phyloP scores from a whole-genome alignment of 2,329 filamentous ascomycete species.

The Sporothrix sp. region DNA sequence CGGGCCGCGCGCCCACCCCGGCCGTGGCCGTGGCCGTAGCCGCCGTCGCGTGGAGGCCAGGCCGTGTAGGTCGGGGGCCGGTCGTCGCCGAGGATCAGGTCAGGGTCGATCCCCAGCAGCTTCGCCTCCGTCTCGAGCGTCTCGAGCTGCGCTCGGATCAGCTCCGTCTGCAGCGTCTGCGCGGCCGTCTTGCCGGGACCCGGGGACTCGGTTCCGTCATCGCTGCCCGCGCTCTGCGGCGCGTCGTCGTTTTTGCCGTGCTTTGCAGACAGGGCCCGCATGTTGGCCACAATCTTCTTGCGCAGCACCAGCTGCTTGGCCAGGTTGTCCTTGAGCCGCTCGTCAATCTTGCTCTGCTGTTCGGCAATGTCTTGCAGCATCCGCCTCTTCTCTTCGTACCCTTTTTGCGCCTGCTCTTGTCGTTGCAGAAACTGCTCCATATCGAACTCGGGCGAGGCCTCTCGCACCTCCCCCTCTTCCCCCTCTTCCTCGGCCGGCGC shows the following conservation, averaged over 20 bases:
- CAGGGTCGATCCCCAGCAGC: constrained; percentile 56
- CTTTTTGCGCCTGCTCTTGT: constrained; percentile 63
- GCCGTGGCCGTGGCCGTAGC: constrained; percentile 24
- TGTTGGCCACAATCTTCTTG: constrained; percentile 48
- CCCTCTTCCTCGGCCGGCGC: constrained; percentile 15
- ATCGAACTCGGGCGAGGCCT: constrained; percentile 45
- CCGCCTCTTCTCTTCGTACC: constrained; percentile 54
- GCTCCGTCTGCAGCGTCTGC: constrained; percentile 43
- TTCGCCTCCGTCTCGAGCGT: constrained; percentile 65
- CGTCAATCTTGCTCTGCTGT: constrained; percentile 51
- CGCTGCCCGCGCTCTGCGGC: background rate
- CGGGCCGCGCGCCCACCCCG: constrained; percentile 28
- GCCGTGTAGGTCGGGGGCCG: constrained; percentile 25
- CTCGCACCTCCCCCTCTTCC: constrained; percentile 23
- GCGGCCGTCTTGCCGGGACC: constrained; percentile 7
- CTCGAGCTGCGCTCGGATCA: constrained; percentile 60
- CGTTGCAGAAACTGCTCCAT: constrained; percentile 57
- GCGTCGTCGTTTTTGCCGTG: background rate
- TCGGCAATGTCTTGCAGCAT: constrained; percentile 54
- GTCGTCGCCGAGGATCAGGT: constrained; percentile 29
- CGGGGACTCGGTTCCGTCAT: background rate
- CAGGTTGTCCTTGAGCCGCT: constrained; percentile 51
- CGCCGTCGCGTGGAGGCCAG: constrained; percentile 23
- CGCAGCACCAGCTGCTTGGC: constrained; percentile 57
- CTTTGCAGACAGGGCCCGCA: constrained; percentile 34